phyloP scores from a whole-genome alignment of 495 filamentous ascomycete species.

The Aspergillus sclerotioniger region DNA sequence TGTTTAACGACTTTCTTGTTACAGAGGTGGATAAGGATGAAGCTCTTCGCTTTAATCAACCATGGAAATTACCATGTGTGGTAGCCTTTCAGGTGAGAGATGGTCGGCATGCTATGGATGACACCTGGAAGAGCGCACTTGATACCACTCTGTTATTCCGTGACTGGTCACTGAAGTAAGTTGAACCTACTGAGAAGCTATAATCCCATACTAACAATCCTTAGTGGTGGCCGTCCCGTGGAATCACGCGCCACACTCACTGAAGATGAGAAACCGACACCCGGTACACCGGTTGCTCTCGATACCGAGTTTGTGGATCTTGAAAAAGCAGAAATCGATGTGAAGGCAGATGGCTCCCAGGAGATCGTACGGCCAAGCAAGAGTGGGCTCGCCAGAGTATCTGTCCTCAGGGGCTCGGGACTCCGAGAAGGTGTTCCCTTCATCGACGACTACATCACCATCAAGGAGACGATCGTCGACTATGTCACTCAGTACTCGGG shows the following conservation, averaged over 20 bases:
- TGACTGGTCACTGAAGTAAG: slow-evolving; percentile 64
- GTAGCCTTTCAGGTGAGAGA: slow-evolving; percentile 79
- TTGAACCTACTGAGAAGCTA: slow-evolving; percentile 1
- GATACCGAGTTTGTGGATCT: slow-evolving; percentile 95
- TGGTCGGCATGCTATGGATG: slow-evolving; percentile 71
- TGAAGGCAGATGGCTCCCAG: slow-evolving; percentile 84
- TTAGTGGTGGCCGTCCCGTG: slow-evolving; percentile 37
- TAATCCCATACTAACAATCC: neutral
- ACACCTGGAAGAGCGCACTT: slow-evolving; percentile 78
- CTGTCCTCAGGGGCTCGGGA: slow-evolving; percentile 77
- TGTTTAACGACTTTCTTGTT: slow-evolving; percentile 98
- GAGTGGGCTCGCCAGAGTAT: slow-evolving; percentile 82
- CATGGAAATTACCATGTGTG: slow-evolving; percentile 89
- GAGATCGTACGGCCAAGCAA: slow-evolving; percentile 83
- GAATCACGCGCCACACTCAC: slow-evolving; percentile 58
- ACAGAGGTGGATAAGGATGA: slow-evolving; percentile 74
- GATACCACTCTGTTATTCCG: slow-evolving; percentile 82
- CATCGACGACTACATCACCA: slow-evolving; percentile 95
- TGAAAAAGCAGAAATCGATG: slow-evolving; percentile 85
- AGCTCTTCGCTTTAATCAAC: slow-evolving; percentile 79
- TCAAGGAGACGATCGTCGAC: slow-evolving; percentile 88
- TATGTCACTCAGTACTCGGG: slow-evolving; percentile 93
- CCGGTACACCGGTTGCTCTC: slow-evolving; percentile 76
- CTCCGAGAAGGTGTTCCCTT: slow-evolving; percentile 77
- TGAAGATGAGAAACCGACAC: slow-evolving; percentile 62